Conservation (phyloP, 441 rosid species). For the Cnidoscolus chayamansa region DNA sequence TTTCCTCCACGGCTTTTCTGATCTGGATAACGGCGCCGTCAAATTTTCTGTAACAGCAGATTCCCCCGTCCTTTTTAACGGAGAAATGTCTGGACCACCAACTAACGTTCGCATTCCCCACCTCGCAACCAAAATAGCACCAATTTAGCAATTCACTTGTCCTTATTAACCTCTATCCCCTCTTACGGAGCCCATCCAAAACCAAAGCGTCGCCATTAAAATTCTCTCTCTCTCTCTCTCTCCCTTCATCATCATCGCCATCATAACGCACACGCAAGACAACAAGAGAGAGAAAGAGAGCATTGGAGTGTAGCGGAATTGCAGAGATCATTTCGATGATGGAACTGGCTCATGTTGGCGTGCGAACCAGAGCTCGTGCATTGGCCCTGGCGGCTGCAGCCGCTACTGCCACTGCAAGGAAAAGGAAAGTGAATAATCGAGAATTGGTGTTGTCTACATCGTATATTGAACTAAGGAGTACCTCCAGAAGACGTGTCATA, state of each 20-base stretch:
- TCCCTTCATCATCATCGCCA: not conserved
- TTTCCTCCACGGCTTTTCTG: constrained; percentile 15
- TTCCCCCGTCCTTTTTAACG: constrained; percentile 49
- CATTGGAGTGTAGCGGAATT: constrained; percentile 25
- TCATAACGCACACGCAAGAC: constrained; percentile 16
- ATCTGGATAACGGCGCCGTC: constrained; percentile 81
- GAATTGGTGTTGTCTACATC: constrained; percentile 22
- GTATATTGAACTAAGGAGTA: constrained; percentile 39
- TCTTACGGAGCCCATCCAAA: constrained; percentile 14
- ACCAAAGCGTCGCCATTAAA: constrained; percentile 44
- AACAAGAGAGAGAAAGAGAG: constrained; percentile 16
- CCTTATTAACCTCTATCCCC: constrained; percentile 17
- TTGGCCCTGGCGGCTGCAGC: constrained; percentile 23
- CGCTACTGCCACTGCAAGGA: constrained; percentile 27
- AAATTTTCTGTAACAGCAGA: constrained; percentile 49
- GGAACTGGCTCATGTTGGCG: constrained; percentile 37
- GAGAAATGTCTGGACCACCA: constrained; percentile 53
- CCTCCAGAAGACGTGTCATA: constrained; percentile 9
- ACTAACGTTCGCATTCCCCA: not conserved
- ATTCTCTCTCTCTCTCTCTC: not conserved
- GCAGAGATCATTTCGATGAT: constrained; percentile 29
- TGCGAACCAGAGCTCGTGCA: constrained; percentile 36
- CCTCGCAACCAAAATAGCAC: constrained; percentile 16
- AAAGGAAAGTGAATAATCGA: constrained; percentile 31
- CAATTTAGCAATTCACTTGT: constrained; percentile 7